Evolutionary conservation across 139 green algal genomes (phyloP), one percentile per base, ranked within the genome.

Genomic region (Trebouxia sp.): DNA sequence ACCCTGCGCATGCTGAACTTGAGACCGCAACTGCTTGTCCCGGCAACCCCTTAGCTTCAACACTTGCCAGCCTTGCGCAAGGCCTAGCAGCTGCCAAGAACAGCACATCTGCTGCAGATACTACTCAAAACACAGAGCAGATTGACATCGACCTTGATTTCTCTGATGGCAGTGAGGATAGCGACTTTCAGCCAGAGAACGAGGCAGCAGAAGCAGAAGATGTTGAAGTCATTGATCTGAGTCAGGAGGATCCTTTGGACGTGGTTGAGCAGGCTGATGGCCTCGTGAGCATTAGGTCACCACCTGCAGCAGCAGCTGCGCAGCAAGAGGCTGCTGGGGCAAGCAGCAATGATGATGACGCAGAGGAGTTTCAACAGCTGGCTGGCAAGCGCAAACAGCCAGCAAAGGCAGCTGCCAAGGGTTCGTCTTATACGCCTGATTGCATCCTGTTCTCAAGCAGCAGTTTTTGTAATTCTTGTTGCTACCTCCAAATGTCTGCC

Each of bases 301-400:
- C 69, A 0, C 14, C 28, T 15, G 39, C 38, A 35, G 69, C 69
- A 77, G 41, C 69, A 45, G 69, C 39, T 41, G 69, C 28, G 50
- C 20, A 17, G 69, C 50, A 17, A 58, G 1, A 22, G 38, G 69
- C 43, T 77, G 69, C 42, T 17, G 39, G 39, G 41, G 69, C 69
- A 38, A 26, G 6, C 28, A 26, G 6, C 28, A 24, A 38, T 37
- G 41, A 51, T 39, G 69, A 51, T 53, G 41, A 56, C 26, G 69
- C 53, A 28, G 69, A 77, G n/a, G 69, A 56, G 69, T 56, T 77
- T n/a, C 41, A 51, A 41, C 69, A 55, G 69, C 42, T 56, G 41
- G 37, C 42, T 28, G 69, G 41, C 69, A 56, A 51, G n/a, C 17
- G 69, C 42, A 53, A 77, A 41, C 39, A 69, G 39, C 20, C 28